phyloP scores from a whole-genome alignment of 2,329 filamentous ascomycete species.

The Cordyceps fumosorosea region DNA sequence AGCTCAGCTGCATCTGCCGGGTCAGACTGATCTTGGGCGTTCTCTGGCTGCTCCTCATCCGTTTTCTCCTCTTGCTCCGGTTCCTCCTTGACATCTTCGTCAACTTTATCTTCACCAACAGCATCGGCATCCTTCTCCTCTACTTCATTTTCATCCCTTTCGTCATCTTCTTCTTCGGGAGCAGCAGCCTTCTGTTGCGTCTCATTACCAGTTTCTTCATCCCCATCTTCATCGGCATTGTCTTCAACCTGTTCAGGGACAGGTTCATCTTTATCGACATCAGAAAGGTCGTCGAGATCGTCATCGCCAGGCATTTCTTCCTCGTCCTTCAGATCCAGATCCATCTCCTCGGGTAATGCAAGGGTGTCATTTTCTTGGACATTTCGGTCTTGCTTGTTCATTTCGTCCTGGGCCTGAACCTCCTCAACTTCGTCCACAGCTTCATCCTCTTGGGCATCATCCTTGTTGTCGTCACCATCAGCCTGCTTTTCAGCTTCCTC shows the following conservation, averaged over 20 bases:
- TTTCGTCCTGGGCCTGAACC: slow-evolving; percentile 47
- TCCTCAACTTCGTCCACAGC: slow-evolving; percentile 57
- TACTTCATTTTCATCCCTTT: slow-evolving; percentile 33
- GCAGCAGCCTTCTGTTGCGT: slow-evolving; percentile 23
- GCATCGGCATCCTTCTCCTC: slow-evolving; percentile 50
- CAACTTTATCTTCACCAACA: slow-evolving; percentile 23
- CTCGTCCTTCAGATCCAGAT: slow-evolving; percentile 71
- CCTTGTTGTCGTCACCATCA: slow-evolving; percentile 44
- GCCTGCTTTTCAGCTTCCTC: slow-evolving; percentile 31
- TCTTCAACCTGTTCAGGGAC: slow-evolving; percentile 30
- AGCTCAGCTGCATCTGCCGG: slow-evolving; percentile 34
- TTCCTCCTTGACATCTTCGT: slow-evolving; percentile 24
- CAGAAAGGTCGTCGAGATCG: slow-evolving; percentile 52
- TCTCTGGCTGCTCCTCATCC: slow-evolving; percentile 32
- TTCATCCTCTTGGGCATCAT: slow-evolving; percentile 40
- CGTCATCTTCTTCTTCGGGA: slow-evolving; percentile 25
- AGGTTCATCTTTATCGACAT: slow-evolving; percentile 33
- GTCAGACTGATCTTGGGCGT: slow-evolving; percentile 29
- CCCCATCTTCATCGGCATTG: slow-evolving; percentile 30
- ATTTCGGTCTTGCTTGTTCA: slow-evolving; percentile 62
- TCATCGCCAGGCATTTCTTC: slow-evolving; percentile 51
- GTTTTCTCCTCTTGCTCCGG: slow-evolving; percentile 24
- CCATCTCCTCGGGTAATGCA: slow-evolving; percentile 82
- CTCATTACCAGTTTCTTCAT: slow-evolving; percentile 33
- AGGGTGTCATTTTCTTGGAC: slow-evolving; percentile 75